A percentile compares a stretch with the other conserved stretches of the same genome.
These are phyloP conservation scores for Mycena sanguinolenta DNA, from an alignment of 768 basidiomycete species.

Conservation along the genomic window DNA sequence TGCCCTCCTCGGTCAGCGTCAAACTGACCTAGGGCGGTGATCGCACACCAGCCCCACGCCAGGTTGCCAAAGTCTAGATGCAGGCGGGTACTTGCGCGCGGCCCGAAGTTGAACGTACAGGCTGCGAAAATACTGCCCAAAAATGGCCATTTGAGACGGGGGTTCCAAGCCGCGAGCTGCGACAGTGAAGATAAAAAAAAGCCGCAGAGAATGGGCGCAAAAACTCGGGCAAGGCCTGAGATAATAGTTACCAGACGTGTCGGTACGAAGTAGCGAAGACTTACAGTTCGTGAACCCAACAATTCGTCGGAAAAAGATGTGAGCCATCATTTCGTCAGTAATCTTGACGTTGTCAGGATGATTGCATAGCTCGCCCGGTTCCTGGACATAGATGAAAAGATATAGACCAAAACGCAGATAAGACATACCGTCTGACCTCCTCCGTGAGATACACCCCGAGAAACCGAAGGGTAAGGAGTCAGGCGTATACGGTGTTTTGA, in stretches of 20 bases:
- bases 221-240: not conserved
- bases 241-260: not conserved
- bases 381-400: not conserved
- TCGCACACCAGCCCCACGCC: not conserved
- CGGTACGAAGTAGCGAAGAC: not conserved
- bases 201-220: not conserved
- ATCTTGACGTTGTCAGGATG: not conserved
- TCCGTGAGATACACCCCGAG: too few relatives aligned
- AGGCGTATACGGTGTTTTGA: too few relatives aligned
- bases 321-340: not conserved
- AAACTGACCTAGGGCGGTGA: not conserved
- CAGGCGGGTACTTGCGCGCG: not conserved
- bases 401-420: not conserved
- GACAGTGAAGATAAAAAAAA: not conserved
- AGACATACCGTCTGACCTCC: slow-evolving; percentile 3
- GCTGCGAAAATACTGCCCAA: not conserved
- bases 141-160: not conserved
- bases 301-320: not conserved
- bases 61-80: not conserved
- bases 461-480: not conserved
- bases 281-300: too few relatives aligned
- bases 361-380: slow-evolving; percentile 3
- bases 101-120: not conserved
- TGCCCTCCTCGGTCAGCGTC: not conserved
- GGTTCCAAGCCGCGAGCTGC: not conserved